Percentiles rank a stretch among this genome's conserved stretches.
These are phyloP conservation scores for Plasmodium blacklocki DNA, from an alignment of 169 alveolate species.

Conservation along the genomic window DNA sequence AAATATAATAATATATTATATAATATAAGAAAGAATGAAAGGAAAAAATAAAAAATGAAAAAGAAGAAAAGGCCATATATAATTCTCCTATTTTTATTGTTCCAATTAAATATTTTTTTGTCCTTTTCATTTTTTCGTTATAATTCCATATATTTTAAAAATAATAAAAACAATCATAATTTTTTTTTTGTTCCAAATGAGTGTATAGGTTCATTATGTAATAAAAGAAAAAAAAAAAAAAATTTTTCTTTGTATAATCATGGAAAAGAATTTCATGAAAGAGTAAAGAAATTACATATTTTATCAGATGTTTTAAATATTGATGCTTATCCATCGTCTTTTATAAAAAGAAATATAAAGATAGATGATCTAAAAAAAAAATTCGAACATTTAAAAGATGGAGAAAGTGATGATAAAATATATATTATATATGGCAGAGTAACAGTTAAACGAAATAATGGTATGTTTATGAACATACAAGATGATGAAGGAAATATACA, in stretches of 20 bases:
- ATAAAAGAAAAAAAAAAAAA: conserved; percentile 2
- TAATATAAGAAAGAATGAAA: neutral
- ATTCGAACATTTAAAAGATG: conserved; percentile 43
- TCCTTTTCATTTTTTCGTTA: conserved; percentile 3
- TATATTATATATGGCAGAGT: conserved; percentile 76
- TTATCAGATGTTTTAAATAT: conserved; percentile 35
- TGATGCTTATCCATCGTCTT: conserved; percentile 70
- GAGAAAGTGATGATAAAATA: conserved; percentile 23
- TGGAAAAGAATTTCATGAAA: conserved; percentile 73
- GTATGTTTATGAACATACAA: conserved; percentile 77
- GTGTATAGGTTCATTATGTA: neutral
- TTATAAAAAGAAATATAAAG: conserved; percentile 56
- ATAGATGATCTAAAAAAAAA: conserved; percentile 49
- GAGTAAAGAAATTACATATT: conserved; percentile 51
- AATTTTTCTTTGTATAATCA: conserved; percentile 15
- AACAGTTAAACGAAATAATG: conserved; percentile 74
- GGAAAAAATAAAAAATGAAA: conserved; percentile 25
- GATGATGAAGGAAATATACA: conserved; percentile 56
- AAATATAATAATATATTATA: too few species aligned
- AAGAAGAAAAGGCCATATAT: conserved; percentile 4
- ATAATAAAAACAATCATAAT: conserved; percentile 5
- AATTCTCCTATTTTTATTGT: conserved; percentile 5
- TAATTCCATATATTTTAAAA: conserved; percentile 12
- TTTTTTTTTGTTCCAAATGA: neutral
- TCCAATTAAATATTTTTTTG: neutral